phyloP scores from a whole-genome alignment of 441 rosid genomes.

The Pelargonium fulgidum region DNA sequence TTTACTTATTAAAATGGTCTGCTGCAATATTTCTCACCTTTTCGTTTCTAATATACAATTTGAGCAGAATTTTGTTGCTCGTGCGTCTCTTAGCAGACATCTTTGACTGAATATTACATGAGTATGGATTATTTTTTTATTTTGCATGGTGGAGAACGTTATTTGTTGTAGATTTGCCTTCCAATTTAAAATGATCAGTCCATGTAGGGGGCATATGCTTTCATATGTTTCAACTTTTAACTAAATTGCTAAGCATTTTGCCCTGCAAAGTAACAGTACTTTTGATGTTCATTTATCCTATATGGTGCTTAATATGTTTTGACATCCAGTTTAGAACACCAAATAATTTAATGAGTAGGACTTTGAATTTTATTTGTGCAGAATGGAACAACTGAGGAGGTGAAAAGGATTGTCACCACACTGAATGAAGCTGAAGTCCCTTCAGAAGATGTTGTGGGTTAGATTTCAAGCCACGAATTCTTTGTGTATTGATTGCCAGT shows the following conservation, averaged over 20 bases:
- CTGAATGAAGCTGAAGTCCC: conserved; percentile 67
- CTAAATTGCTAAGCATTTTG: neutral
- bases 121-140: neutral
- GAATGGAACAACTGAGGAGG: conserved; percentile 67
- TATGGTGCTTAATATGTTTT: too few species aligned
- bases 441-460: conserved; percentile 55
- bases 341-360: neutral
- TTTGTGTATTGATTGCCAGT: neutral
- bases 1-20: neutral
- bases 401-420: conserved; percentile 52
- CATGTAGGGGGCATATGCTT: neutral
- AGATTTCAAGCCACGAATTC: conserved; percentile 1
- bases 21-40: too few species aligned
- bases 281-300: too few species aligned
- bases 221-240: neutral
- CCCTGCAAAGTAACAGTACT: neutral
- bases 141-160: neutral
- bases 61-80: too few species aligned
- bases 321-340: neutral
- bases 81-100: too few species aligned
- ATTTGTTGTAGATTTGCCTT: neutral
- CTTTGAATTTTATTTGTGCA: conserved; percentile 19
- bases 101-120: neutral
- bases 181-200: neutral
- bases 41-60: too few species aligned